These are phyloP conservation scores for Helminthosporium solani DNA, from an alignment of 2,329 filamentous ascomycete genomes.

Conservation along the genomic window DNA sequence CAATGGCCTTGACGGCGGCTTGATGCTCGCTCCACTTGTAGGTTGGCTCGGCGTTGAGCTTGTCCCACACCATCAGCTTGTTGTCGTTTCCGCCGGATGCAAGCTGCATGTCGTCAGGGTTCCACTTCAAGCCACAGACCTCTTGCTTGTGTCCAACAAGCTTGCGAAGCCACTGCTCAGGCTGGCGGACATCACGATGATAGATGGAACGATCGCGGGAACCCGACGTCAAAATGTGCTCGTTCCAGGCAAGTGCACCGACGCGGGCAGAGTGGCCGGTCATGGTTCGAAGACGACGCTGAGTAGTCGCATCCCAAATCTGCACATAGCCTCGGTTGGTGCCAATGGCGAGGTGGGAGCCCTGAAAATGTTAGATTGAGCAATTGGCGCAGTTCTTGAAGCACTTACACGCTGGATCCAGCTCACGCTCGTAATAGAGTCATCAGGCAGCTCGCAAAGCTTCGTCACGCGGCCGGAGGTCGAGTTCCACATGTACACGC, in stretches of 20 bases:
- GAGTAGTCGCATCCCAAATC: constrained; percentile 93
- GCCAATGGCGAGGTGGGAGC: constrained; percentile 92
- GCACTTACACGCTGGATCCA: constrained; percentile 82
- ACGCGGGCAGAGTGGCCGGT: constrained; percentile 92
- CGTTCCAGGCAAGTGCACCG: constrained; percentile 94
- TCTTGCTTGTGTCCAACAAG: constrained; percentile 96
- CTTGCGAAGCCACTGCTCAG: constrained; percentile 85
- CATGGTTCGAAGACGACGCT: constrained; percentile 87
- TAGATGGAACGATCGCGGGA: constrained; percentile 92
- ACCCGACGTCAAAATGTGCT: constrained; percentile 93
- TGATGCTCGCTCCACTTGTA: constrained; percentile 95
- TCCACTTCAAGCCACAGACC: constrained; percentile 96
- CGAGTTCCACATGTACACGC: constrained; percentile 98
- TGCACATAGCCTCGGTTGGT: constrained; percentile 93
- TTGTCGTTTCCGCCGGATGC: constrained; percentile 98
- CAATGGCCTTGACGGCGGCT: constrained; percentile 94
- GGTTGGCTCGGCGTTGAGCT: constrained; percentile 84
- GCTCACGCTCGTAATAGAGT: constrained; percentile 92
- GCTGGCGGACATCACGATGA: constrained; percentile 90
- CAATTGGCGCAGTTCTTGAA: neutral
- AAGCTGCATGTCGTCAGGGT: constrained; percentile 90
- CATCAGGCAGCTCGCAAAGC: constrained; percentile 87
- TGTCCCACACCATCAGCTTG: constrained; percentile 98
- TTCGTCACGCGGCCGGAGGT: constrained; percentile 88
- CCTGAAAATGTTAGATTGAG: constrained; percentile 46